Percentiles rank a stretch among this genome's conserved stretches.
Conservation (phyloP, 2,329 filamentous ascomycete genomes). For the Gnomoniopsis smithogilvyi region DNA sequence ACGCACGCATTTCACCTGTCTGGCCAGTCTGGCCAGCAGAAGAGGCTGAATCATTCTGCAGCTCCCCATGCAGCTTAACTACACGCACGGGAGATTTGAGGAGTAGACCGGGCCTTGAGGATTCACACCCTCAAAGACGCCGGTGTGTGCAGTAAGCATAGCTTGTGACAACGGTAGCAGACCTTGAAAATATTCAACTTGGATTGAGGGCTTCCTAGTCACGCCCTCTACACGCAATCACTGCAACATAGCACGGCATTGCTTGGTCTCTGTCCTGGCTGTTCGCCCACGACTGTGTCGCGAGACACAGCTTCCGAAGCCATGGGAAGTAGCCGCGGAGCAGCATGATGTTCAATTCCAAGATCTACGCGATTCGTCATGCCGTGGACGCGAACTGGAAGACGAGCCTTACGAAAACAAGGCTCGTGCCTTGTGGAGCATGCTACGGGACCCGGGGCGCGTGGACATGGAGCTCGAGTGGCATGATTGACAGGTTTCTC, state of each 20-base stretch:
- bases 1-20: background rate
- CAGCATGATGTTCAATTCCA: background rate
- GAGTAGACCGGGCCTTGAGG: background rate
- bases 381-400: background rate
- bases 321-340: background rate
- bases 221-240: conserved; percentile 1
- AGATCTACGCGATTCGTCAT: conserved; percentile 9
- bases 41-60: background rate
- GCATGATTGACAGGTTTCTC: conserved; percentile 1
- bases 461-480: background rate
- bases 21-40: background rate
- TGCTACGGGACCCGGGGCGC: background rate
- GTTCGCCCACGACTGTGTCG: background rate
- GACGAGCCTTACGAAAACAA: background rate
- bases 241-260: conserved; percentile 10
- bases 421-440: background rate
- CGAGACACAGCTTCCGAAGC: background rate
- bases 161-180: background rate
- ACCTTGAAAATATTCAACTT: background rate
- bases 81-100: background rate
- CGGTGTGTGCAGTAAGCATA: background rate
- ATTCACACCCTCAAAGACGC: background rate
- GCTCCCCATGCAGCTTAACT: background rate
- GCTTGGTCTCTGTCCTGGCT: background rate
- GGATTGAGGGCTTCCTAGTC: background rate